These are phyloP conservation scores for Calendula officinalis DNA, from an alignment of 129 eudicot genomes.

Conservation along the genomic window DNA sequence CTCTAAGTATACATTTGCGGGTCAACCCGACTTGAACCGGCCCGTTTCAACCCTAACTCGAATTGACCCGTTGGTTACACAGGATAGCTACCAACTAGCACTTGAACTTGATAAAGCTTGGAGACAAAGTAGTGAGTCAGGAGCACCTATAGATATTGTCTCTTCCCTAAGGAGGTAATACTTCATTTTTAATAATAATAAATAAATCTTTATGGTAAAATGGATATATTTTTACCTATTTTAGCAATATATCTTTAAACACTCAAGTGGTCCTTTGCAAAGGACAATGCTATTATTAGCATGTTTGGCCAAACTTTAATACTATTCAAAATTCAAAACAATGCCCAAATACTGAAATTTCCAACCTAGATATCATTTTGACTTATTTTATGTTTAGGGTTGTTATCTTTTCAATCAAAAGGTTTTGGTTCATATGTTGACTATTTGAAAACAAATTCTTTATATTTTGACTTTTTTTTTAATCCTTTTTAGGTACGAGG, in stretches of 20 bases:
- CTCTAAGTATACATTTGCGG: too few relatives aligned
- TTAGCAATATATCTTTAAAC: too few relatives aligned
- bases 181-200: not conserved
- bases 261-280: not conserved
- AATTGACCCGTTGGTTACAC: constrained; percentile 13
- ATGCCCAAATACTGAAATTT: not conserved
- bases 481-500: constrained; percentile 61
- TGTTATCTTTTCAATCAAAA: constrained; percentile 12
- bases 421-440: constrained; percentile 14
- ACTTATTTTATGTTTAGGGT: not conserved
- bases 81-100: constrained; percentile 94
- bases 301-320: not conserved
- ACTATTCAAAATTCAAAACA: not conserved
- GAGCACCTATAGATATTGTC: constrained; percentile 55
- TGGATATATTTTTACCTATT: not conserved
- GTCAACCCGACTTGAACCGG: not conserved
- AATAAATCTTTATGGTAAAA: not conserved
- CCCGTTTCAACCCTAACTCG: not conserved
- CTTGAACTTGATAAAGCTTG: constrained; percentile 85
- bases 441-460: not conserved
- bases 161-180: constrained; percentile 72
- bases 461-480: not conserved
- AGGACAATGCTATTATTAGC: not conserved
- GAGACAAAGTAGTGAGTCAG: constrained; percentile 49
- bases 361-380: not conserved